Base-by-base conservation (phyloP, 306 rosid species). In the Citrullus colocynthis region DNA sequence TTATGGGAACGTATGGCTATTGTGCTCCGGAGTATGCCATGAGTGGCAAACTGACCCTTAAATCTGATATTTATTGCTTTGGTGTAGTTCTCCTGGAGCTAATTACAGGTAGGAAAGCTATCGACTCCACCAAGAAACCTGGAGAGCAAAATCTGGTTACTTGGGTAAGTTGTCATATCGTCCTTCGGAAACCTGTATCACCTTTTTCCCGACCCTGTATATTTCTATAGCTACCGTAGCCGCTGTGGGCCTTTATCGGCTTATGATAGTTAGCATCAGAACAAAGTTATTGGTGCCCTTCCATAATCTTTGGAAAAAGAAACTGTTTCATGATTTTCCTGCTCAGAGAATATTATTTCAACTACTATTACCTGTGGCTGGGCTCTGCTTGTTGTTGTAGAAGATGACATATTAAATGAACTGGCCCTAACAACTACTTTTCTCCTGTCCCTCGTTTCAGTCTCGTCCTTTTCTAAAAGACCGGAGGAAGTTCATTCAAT, bases 11-110 rank as follows among this genome's bases (percentile, higher is more conserved):
- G 61, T 86, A 89, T 66, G 93, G 93, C 44, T 89, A 89, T 84
- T 92, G 98, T 78, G 98, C 98, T 6, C 98, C 98, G n/a, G 98
- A 95, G 82, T 95, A 95, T 61, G 97, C 97, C 65, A 95, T 95
- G 97, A 92, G 96, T 61, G 98, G 98, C 59, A 92, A 92, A 82
- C 83, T 92, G 87, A 95, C 98, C 9, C 97, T 92, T 77, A 95
- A 95, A 78, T 95, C 98, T 60, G 98, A 95, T 87, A 92, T 95
- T 58, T 95, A 95, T 79, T 85, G 98, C 88, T 88, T 95, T 84
- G 98, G 98, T 66, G 98, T 95, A 81, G 97, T 95, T 78, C 86
- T 95, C 81, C 82, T 95, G 93, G 98, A 95, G 90, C 80, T 95
- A 82, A 88, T 95, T 82, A 89, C 98, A 10, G 98, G 98, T n/a